These are phyloP conservation scores for Pseudonitzschia pungens DNA, from an alignment of 108 stramenopile genomes.

Conservation along the genomic window DNA sequence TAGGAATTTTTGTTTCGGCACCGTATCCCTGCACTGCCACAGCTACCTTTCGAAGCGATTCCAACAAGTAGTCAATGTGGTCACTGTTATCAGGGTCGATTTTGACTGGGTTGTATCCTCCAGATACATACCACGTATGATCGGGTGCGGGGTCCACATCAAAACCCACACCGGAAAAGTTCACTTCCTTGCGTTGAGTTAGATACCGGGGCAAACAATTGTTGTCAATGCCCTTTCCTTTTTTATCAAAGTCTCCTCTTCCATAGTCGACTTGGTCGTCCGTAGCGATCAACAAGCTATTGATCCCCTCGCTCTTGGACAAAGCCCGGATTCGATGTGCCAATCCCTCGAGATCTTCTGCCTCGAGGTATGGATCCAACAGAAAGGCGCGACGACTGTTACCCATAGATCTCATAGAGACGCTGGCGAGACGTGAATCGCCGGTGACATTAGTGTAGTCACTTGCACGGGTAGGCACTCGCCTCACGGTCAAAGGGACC, in stretches of 20 bases:
- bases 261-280: constrained; percentile 55
- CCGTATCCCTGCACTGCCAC: constrained; percentile 55
- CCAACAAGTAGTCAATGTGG: constrained; percentile 44
- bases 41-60: constrained; percentile 49
- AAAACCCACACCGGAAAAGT: constrained; percentile 20
- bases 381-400: constrained; percentile 72
- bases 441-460: constrained; percentile 13
- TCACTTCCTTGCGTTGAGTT: constrained; percentile 24
- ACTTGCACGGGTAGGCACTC: constrained; percentile 31
- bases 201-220: constrained; percentile 29
- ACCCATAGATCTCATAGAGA: constrained; percentile 63
- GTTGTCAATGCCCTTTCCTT: not conserved
- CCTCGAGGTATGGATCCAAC: constrained; percentile 55
- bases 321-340: constrained; percentile 65
- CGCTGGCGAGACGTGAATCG: constrained; percentile 28
- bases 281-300: constrained; percentile 62
- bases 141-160: constrained; percentile 40
- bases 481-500: constrained; percentile 26
- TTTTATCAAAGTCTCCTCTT: not conserved
- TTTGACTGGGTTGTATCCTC: constrained; percentile 69
- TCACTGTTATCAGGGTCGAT: constrained; percentile 35
- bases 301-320: constrained; percentile 60
- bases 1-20: constrained; percentile 55
- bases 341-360: constrained; percentile 71
- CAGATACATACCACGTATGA: constrained; percentile 59